Base-by-base conservation (phyloP, 2,329 filamentous ascomycete species). In the Penicillium decumbens region DNA sequence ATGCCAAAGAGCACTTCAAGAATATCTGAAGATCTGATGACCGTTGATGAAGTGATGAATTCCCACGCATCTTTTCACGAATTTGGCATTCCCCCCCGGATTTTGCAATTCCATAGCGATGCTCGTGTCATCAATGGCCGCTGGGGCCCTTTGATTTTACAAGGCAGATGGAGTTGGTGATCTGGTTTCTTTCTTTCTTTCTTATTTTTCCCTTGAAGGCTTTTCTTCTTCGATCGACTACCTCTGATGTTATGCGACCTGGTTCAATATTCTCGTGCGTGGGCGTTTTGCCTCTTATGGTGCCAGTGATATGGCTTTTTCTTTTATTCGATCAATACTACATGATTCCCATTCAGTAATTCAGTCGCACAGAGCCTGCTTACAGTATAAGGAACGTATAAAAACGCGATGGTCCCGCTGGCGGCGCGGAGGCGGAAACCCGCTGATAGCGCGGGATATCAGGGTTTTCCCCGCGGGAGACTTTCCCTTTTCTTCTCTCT, bases 1-100 rank as follows among this genome's bases (percentile, higher is more conserved):
- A 95, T 70, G 92, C 92, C 50, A 96, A 95, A 72, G 92, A 97
- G 71, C 88, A 97, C 72, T 95, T 95, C 67, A 75, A 74, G 58
- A 72, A 72, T 53, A 56, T 68, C 47, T 73, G 61, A 66, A 59
- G 29, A 47, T 56, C 41, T 45, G 49, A 62, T 49, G 58, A 61
- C 56, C 51, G 47, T 52, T 67, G 56, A 69, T 62, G 67, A 69
- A 56, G 61, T 66, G 58, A 70, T 48, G 66, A 37, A 69, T 54
- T 50, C 33, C 18, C 39, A 58, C 48, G 61, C 58, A 59, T 59
- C 54, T 53, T 59, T 33, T 56, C 43, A 54, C 45, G 52, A 58
- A 50, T 58, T 61, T 58, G 52, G 49, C 55, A 60, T 60, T 61
- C 41, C 51, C 46, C 32, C 49, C 49, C 53, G 54, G 49, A 53